A percentile compares a stretch with the other conserved stretches of the same genome.
Evolutionary conservation across 164 flowering plant species (phyloP).

Genomic region (Vitis amurensis): DNA sequence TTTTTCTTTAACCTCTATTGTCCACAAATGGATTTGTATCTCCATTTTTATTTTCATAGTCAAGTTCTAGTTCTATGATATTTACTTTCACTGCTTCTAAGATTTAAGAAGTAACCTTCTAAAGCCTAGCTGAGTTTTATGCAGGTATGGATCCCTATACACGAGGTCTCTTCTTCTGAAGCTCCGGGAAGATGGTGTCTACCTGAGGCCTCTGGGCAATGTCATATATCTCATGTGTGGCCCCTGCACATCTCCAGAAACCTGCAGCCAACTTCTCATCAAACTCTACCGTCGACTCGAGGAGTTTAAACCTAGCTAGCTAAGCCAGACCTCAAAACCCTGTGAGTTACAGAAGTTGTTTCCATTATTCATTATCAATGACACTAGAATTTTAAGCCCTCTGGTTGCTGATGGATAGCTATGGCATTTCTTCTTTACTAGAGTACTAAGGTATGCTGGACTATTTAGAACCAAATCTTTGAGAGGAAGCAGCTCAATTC

Average conservation of each 20-base stretch:
- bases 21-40: background rate
- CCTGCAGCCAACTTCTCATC: slow-evolving; percentile 50
- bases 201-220: slow-evolving; percentile 92
- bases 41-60: no score
- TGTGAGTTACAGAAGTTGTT: no score
- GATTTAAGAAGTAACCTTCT: background rate
- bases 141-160: slow-evolving; percentile 73
- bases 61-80: no score
- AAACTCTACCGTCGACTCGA: slow-evolving; percentile 56
- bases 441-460: no score
- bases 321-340: no score
- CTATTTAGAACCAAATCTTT: no score
- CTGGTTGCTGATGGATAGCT: no score
- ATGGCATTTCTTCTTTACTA: no score
- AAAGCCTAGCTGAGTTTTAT: slow-evolving; percentile 6
- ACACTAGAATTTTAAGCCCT: no score
- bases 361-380: no score
- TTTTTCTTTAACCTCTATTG: background rate
- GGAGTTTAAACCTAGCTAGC: slow-evolving; percentile 34
- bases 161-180: slow-evolving; percentile 63
- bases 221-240: slow-evolving; percentile 93
- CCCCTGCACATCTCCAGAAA: slow-evolving; percentile 74
- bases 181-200: slow-evolving; percentile 85
- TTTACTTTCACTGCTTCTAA: no score
- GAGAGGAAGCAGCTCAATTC: no score